Conservation (phyloP, 139 green algal species). For the Chlorella sp. region DNA sequence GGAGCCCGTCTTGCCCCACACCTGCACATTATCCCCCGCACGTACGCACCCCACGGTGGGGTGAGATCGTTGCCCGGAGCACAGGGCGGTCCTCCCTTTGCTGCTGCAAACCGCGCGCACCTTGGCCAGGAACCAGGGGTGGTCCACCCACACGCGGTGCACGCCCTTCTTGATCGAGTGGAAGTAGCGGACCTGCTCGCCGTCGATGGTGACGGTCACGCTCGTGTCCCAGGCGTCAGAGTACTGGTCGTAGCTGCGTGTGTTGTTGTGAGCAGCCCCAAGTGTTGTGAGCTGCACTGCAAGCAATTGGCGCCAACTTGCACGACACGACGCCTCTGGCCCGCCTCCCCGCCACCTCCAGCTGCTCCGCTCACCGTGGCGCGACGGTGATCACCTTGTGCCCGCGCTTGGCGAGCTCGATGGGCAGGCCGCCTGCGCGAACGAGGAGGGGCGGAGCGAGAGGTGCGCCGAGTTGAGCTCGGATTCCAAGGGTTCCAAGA, state of each 20-base stretch:
- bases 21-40: no score
- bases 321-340: neutral
- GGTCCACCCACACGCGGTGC: conserved; percentile 95
- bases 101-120: no score
- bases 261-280: neutral
- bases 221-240: conserved; percentile 92
- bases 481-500: no score
- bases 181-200: conserved; percentile 93
- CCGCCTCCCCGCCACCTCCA: no score
- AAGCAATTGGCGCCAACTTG: no score
- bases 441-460: no score
- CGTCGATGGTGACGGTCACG: conserved; percentile 68
- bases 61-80: no score
- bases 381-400: conserved; percentile 95
- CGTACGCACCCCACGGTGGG: no score
- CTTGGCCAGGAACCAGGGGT: conserved; percentile 93
- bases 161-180: conserved; percentile 94
- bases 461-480: neutral
- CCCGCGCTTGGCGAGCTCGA: conserved; percentile 82
- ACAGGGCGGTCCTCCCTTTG: no score
- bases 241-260: conserved; percentile 93
- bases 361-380: conserved; percentile 66
- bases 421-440: conserved; percentile 59
- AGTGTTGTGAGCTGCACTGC: no score
- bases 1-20: conserved; percentile 91